Evolutionary conservation across 2,329 filamentous ascomycete species (phyloP).

Genomic region (Cercospora berteroae): DNA sequence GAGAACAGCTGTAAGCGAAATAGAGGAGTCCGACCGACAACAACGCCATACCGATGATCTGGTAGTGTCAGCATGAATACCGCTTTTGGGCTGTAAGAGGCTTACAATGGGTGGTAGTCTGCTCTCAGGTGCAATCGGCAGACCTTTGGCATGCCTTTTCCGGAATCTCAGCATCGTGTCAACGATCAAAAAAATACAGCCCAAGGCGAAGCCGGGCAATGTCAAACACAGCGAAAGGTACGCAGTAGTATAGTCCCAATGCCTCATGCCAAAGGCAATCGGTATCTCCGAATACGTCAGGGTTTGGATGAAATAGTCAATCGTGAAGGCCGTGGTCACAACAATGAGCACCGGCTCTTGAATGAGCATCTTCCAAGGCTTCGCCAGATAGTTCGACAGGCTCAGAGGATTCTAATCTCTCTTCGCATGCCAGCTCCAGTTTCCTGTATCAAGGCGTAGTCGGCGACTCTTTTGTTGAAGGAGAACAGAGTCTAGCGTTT

Average conservation of each 20-base stretch:
- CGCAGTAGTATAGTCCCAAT: conserved; percentile 3
- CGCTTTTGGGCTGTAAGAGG: neutral
- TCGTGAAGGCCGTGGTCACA: conserved; percentile 28
- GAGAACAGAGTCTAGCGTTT: conserved; percentile 23
- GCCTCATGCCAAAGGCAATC: conserved; percentile 8
- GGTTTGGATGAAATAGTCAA: conserved; percentile 40
- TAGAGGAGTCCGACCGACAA: conserved; percentile 13
- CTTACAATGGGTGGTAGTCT: conserved; percentile 20
- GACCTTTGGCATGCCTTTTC: neutral
- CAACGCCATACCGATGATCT: conserved; percentile 18
- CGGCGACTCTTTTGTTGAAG: conserved; percentile 8
- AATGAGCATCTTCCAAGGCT: conserved; percentile 20
- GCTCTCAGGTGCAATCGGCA: conserved; percentile 15
- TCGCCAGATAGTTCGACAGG: conserved; percentile 14
- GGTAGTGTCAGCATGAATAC: too few species aligned
- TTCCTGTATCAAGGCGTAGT: conserved; percentile 24
- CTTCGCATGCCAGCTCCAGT: conserved; percentile 16
- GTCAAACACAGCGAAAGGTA: conserved; percentile 10
- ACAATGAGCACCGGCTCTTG: conserved; percentile 20
- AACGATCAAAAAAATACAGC: conserved; percentile 7
- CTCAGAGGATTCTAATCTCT: conserved; percentile 11
- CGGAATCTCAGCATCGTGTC: conserved; percentile 17
- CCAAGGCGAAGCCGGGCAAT: conserved; percentile 13
- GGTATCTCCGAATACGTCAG: conserved; percentile 29
- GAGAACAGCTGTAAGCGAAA: conserved; percentile 12